Conservation (phyloP, 78 protist genomes). For the Dictyostelium capitatum region DNA sequence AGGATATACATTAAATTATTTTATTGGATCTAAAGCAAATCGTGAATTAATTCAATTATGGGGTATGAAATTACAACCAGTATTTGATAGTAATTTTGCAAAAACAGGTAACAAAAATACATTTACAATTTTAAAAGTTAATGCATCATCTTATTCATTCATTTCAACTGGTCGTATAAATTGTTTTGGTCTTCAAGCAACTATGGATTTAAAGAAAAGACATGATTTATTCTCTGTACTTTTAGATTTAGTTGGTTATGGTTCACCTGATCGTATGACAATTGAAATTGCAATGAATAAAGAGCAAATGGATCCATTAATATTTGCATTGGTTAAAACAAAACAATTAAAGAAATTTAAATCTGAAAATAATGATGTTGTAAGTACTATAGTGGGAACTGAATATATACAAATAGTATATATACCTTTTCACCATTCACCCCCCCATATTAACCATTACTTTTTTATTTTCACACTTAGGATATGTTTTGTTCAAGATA, state of each 20-base stretch:
- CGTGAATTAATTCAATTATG: constrained; percentile 36
- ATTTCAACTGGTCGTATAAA: constrained; percentile 55
- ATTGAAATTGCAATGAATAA: constrained; percentile 58
- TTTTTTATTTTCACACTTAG: background rate
- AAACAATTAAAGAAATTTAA: constrained; percentile 41
- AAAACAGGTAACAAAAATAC: constrained; percentile 32
- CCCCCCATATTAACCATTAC: background rate
- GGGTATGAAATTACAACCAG: constrained; percentile 32
- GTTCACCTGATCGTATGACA: constrained; percentile 54
- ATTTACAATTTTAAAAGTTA: constrained; percentile 40
- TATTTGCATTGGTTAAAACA: constrained; percentile 47
- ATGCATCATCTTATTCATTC: constrained; percentile 44
- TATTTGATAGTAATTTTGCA: constrained; percentile 26
- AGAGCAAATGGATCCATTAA: constrained; percentile 51
- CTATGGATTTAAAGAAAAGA: constrained; percentile 56
- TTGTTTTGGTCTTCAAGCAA: constrained; percentile 47
- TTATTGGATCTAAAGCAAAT: constrained; percentile 39
- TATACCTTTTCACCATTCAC: no score
- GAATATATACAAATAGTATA: no score
- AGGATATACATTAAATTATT: constrained; percentile 28
- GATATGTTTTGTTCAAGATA: constrained; percentile 40
- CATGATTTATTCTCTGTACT: constrained; percentile 43
- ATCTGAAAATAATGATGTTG: constrained; percentile 48
- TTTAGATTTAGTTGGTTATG: constrained; percentile 47
- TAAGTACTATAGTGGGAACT: no score